Percentiles rank a stretch among this genome's conserved stretches.
These are phyloP conservation scores for Sporothrix curviconia DNA, from an alignment of 2,329 filamentous ascomycete species.

Conservation along the genomic window DNA sequence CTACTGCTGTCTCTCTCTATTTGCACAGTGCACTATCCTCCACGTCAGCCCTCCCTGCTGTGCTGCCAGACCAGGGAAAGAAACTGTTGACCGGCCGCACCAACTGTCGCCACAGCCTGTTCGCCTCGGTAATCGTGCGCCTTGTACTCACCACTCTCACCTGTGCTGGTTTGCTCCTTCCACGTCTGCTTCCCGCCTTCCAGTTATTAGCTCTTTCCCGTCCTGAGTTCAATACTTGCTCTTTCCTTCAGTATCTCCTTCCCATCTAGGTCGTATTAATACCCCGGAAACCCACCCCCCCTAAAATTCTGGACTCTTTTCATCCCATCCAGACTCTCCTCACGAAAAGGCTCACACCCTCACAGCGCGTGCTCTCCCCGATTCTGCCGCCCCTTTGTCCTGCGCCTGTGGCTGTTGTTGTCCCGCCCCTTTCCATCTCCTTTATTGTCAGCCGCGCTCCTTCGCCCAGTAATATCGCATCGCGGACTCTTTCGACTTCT, in stretches of 20 bases:
- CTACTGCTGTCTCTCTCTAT: too few relatives aligned
- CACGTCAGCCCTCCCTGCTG: too few relatives aligned
- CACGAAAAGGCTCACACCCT: not conserved
- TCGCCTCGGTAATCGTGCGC: not conserved
- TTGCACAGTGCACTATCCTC: too few relatives aligned
- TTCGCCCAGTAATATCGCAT: not conserved
- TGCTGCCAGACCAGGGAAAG: too few relatives aligned
- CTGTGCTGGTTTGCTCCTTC: not conserved
- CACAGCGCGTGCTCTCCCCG: not conserved
- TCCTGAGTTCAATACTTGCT: not conserved
- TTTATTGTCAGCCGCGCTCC: not conserved
- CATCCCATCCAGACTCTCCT: not conserved
- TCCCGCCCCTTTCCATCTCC: not conserved
- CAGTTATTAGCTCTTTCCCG: not conserved
- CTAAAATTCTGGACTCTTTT: not conserved
- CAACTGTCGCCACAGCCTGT: not conserved
- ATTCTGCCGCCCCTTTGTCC: not conserved
- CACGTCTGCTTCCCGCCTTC: not conserved
- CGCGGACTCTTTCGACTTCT: not conserved
- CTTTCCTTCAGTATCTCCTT: not conserved
- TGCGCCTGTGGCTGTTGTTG: too few relatives aligned
- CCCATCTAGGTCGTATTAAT: too few relatives aligned
- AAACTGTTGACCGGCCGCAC: too few relatives aligned
- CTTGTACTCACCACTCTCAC: not conserved
- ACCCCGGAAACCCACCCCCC: too few relatives aligned